These are phyloP conservation scores for Crithidia brevicula DNA, from an alignment of 208 protist species.

Conservation along the genomic window DNA sequence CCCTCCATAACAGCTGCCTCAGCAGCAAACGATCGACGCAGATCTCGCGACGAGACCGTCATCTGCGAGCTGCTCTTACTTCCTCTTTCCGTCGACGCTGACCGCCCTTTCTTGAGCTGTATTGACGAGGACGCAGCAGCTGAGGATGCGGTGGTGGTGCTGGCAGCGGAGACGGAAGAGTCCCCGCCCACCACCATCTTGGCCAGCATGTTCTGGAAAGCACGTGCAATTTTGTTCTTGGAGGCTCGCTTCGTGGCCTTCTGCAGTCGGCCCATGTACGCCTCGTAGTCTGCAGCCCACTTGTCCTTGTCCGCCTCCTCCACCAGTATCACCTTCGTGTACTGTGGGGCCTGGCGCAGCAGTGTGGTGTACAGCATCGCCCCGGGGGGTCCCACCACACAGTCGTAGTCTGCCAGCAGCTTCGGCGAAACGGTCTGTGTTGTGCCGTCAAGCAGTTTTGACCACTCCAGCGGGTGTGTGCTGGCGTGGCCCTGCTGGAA, in stretches of 20 bases:
- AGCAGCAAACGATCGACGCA: constrained; percentile 21
- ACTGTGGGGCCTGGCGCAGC: constrained; percentile 57
- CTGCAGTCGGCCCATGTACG: constrained; percentile 39
- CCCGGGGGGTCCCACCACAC: constrained; percentile 60
- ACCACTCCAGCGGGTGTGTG: constrained; percentile 58
- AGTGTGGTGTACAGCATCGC: constrained; percentile 61
- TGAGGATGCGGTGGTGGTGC: too few species aligned
- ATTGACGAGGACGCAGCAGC: neutral
- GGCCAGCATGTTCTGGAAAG: constrained; percentile 61
- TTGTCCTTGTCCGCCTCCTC: constrained; percentile 63
- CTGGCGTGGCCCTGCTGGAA: constrained; percentile 55
- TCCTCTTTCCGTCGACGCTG: too few species aligned
- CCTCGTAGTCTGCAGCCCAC: constrained; percentile 51
- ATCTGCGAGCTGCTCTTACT: neutral
- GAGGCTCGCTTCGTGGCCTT: constrained; percentile 24
- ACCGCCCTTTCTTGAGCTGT: neutral
- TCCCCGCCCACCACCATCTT: constrained; percentile 55
- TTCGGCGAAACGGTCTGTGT: constrained; percentile 14
- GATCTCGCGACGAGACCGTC: constrained; percentile 8
- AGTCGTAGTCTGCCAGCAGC: constrained; percentile 61
- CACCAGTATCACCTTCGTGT: constrained; percentile 82
- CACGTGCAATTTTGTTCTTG: constrained; percentile 38
- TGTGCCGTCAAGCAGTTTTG: constrained; percentile 38
- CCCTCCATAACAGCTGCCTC: constrained; percentile 6
- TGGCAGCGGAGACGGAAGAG: neutral